phyloP scores from a whole-genome alignment of 768 basidiomycete species.

The Tylopilus felleus region DNA sequence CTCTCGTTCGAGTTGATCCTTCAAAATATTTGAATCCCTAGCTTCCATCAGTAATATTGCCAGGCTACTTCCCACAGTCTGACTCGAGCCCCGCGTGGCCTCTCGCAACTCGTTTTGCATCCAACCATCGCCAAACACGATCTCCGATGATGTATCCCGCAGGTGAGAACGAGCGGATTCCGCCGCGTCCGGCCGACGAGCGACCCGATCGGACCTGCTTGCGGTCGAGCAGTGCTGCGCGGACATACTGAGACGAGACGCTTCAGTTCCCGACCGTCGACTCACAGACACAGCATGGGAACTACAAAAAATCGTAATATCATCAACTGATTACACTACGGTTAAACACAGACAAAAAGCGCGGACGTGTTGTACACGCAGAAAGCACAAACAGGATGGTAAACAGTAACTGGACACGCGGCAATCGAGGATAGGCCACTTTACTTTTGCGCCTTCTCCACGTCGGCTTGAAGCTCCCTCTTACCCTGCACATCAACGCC shows the following conservation, averaged over 20 bases:
- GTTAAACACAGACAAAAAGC: neutral
- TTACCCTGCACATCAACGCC: conserved; percentile 6
- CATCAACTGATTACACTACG: neutral
- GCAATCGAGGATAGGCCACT: neutral
- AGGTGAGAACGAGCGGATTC: neutral
- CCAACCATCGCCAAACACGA: too few relatives aligned
- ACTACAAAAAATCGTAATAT: neutral
- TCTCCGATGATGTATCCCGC: neutral
- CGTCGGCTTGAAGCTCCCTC: conserved; percentile 12
- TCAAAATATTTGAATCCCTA: too few relatives aligned
- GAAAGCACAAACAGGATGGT: neutral
- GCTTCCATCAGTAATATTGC: too few relatives aligned
- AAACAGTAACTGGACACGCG: neutral
- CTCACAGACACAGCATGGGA: too few relatives aligned
- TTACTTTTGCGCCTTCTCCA: neutral
- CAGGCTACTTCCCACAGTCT: too few relatives aligned
- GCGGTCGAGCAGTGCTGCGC: too few relatives aligned
- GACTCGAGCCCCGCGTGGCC: too few relatives aligned
- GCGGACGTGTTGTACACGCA: neutral
- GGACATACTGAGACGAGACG: too few relatives aligned
- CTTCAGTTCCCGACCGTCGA: too few relatives aligned
- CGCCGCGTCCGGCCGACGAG: neutral
- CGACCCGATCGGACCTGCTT: neutral
- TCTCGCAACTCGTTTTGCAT: too few relatives aligned
- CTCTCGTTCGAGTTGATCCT: too few relatives aligned